Conservation (phyloP, 257 asterid species). For the Verbascum thapsus region DNA sequence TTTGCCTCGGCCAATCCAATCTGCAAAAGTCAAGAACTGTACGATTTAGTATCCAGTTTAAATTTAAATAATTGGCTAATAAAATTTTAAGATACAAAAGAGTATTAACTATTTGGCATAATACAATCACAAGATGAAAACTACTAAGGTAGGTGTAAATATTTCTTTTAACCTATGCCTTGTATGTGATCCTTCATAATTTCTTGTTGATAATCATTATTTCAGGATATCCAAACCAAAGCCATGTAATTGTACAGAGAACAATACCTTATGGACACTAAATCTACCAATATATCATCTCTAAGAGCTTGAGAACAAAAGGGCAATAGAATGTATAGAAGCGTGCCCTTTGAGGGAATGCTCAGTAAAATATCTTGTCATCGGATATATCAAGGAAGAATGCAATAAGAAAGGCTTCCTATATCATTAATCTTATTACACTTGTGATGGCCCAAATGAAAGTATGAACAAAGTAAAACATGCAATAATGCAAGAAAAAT, state of each 20-base stretch:
- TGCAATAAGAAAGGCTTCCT: not conserved
- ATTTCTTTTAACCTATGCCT: not conserved
- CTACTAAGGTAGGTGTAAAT: too few relatives aligned
- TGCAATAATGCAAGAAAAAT: not conserved
- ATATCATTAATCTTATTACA: not conserved
- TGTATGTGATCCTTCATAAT: not conserved
- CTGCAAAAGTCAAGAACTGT: conserved; percentile 41
- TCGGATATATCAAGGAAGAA: not conserved
- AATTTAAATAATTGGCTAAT: not conserved
- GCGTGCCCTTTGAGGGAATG: not conserved
- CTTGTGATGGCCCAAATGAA: not conserved
- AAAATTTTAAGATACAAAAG: conserved; percentile 13
- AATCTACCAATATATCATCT: not conserved
- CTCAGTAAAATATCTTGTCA: not conserved
- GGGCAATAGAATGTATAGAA: not conserved
- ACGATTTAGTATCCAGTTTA: conserved; percentile 3
- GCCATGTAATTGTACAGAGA: not conserved
- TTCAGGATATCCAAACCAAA: not conserved
- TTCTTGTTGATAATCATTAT: not conserved
- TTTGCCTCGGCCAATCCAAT: conserved; percentile 31
- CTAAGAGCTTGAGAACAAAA: conserved; percentile 1
- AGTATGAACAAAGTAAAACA: not conserved
- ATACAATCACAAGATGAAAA: not conserved
- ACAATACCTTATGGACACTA: not conserved
- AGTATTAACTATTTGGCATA: conserved; percentile 3